phyloP scores from a whole-genome alignment of 331 rosid species.

The Prunus yedoensis region DNA sequence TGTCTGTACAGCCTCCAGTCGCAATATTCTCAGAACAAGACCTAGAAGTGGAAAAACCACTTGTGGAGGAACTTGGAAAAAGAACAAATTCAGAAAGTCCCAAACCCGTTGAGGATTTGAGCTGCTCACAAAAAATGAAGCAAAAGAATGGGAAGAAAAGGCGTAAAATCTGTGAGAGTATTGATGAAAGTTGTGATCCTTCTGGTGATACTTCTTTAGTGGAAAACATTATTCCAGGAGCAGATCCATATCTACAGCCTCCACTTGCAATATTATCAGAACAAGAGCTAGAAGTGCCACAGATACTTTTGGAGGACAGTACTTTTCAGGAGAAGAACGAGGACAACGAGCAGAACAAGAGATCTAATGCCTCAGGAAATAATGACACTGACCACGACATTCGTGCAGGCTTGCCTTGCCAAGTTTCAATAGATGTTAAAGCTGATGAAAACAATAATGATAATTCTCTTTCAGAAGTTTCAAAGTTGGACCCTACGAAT shows the following conservation, averaged over 20 bases:
- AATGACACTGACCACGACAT: too few species aligned
- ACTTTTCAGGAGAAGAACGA: not conserved
- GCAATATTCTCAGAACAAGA: conserved; percentile 12
- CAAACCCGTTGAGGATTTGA: not conserved
- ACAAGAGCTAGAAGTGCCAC: conserved; percentile 14
- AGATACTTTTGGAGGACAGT: conserved; percentile 19
- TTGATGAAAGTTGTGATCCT: conserved; percentile 14
- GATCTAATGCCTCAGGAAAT: not conserved
- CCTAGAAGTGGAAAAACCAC: conserved; percentile 22
- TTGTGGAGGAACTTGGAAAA: conserved; percentile 6
- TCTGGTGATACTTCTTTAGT: conserved; percentile 1
- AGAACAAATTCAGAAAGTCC: conserved; percentile 6
- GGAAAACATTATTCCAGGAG: conserved; percentile 19
- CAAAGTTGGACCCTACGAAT: too few species aligned
- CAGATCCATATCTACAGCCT: conserved; percentile 19
- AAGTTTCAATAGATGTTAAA: too few species aligned
- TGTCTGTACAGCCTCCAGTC: conserved; percentile 23
- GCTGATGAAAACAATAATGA: too few species aligned
- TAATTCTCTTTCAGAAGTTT: too few species aligned
- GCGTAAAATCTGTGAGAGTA: conserved; percentile 25
- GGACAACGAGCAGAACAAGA: not conserved
- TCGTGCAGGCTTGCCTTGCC: too few species aligned
- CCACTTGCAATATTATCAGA: conserved; percentile 13
- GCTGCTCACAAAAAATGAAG: conserved; percentile 5
- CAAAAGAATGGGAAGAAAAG: conserved; percentile 16